Conservation (phyloP, 495 filamentous ascomycete genomes). For the Lasiosphaeria miniovina region DNA sequence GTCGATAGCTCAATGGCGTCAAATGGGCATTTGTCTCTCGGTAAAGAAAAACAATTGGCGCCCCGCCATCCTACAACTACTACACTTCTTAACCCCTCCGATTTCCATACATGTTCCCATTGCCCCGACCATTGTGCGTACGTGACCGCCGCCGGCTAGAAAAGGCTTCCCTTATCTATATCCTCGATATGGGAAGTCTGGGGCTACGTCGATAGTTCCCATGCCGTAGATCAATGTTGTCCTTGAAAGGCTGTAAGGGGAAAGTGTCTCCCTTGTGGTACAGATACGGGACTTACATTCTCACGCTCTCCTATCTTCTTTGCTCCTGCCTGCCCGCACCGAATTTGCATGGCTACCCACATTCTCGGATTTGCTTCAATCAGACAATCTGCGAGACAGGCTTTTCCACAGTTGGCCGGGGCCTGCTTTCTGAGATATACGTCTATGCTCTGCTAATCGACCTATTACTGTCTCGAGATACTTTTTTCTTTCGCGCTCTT, state of each 20-base stretch:
- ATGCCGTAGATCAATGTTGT: conserved; percentile 56
- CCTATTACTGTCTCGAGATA: no score
- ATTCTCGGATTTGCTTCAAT: no score
- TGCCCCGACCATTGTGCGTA: neutral
- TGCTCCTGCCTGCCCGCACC: neutral
- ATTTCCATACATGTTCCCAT: neutral
- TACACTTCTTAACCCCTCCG: conserved; percentile 6
- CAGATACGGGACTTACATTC: conserved; percentile 93
- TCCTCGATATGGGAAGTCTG: conserved; percentile 50
- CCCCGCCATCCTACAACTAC: conserved; percentile 18
- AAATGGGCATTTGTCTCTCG: conserved; percentile 34
- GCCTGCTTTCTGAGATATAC: no score
- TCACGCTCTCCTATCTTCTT: neutral
- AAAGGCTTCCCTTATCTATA: conserved; percentile 48
- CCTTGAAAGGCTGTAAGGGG: conserved; percentile 83
- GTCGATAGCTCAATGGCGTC: conserved; percentile 32
- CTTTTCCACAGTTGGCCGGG: no score
- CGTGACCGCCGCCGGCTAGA: conserved; percentile 38
- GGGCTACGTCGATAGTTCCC: conserved; percentile 52
- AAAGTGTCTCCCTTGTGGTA: conserved; percentile 71
- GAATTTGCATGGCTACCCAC: no score
- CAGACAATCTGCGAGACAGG: no score
- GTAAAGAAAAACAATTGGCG: conserved; percentile 33
- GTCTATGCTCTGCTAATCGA: no score
- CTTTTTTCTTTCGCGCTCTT: no score